phyloP scores from a whole-genome alignment of 2,329 filamentous ascomycete genomes.

The Penicillium sp. region DNA sequence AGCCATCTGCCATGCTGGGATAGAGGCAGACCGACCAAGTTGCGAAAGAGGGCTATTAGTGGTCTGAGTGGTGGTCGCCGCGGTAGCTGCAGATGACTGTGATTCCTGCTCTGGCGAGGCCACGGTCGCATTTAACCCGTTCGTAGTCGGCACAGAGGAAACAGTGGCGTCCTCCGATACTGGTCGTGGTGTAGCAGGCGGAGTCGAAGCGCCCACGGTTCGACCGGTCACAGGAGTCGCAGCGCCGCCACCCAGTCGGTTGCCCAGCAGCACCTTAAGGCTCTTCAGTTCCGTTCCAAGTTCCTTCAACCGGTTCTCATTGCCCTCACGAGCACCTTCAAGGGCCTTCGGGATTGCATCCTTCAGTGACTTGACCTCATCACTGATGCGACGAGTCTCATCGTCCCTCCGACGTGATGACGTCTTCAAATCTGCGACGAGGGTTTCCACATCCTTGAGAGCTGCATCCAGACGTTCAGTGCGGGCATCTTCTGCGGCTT shows the following conservation, averaged over 20 bases:
- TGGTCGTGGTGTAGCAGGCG: constrained; percentile 19
- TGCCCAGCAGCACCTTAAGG: constrained; percentile 79
- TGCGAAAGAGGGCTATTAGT: constrained; percentile 49
- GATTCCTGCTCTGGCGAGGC: constrained; percentile 29
- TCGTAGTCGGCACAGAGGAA: constrained; percentile 23
- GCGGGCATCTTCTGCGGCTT: constrained; percentile 78
- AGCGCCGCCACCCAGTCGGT: constrained; percentile 51
- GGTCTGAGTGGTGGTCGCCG: constrained; percentile 31
- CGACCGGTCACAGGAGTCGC: constrained; percentile 34
- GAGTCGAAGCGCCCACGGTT: constrained; percentile 27
- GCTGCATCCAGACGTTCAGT: constrained; percentile 80
- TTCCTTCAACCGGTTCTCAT: constrained; percentile 77
- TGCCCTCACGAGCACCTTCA: constrained; percentile 79
- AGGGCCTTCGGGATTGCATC: constrained; percentile 85
- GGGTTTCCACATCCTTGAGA: constrained; percentile 77
- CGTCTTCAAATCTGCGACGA: constrained; percentile 76
- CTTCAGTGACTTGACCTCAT: constrained; percentile 79
- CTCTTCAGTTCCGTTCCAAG: constrained; percentile 85
- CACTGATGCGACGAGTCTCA: constrained; percentile 78
- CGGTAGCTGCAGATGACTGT: constrained; percentile 21
- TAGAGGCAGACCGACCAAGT: constrained; percentile 59
- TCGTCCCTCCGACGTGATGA: constrained; percentile 79
- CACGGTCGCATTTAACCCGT: constrained; percentile 30
- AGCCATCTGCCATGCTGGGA: constrained; percentile 77
- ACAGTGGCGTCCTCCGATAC: constrained; percentile 3